Evolutionary conservation across 129 eudicot species (phyloP).

Genomic region (Ambrosia trifida): DNA sequence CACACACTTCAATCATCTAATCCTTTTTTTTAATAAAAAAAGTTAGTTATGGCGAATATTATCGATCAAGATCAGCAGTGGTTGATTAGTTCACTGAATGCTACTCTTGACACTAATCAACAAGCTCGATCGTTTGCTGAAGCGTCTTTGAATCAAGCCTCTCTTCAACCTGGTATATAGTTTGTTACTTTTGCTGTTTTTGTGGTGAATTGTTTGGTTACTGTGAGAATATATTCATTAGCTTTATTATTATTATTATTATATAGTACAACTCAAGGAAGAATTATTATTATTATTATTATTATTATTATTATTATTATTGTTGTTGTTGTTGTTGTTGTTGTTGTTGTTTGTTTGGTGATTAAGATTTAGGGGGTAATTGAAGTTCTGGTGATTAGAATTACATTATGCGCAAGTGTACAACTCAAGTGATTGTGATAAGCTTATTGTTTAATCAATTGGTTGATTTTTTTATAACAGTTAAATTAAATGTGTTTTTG

Average conservation of each 20-base stretch:
- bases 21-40: not conserved
- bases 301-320: too few relatives aligned
- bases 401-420: too few relatives aligned
- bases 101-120: constrained; percentile 82
- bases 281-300: too few relatives aligned
- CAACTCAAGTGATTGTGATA: too few relatives aligned
- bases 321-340: too few relatives aligned
- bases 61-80: constrained; percentile 91
- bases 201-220: constrained; percentile 17
- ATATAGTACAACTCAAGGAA: too few relatives aligned
- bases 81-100: constrained; percentile 81
- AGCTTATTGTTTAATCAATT: not conserved
- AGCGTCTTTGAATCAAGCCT: constrained; percentile 75
- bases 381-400: too few relatives aligned
- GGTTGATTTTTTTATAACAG: constrained; percentile 11
- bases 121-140: constrained; percentile 85
- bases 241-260: not conserved
- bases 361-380: too few relatives aligned
- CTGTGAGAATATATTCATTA: not conserved
- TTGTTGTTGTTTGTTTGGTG: too few relatives aligned
- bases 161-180: constrained; percentile 71
- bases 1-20: constrained; percentile 12
- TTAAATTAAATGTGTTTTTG: not conserved
- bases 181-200: not conserved
- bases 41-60: constrained; percentile 21